Conservation (phyloP, 192 early-diverging fungal species). For the Coemansia furcata region DNA sequence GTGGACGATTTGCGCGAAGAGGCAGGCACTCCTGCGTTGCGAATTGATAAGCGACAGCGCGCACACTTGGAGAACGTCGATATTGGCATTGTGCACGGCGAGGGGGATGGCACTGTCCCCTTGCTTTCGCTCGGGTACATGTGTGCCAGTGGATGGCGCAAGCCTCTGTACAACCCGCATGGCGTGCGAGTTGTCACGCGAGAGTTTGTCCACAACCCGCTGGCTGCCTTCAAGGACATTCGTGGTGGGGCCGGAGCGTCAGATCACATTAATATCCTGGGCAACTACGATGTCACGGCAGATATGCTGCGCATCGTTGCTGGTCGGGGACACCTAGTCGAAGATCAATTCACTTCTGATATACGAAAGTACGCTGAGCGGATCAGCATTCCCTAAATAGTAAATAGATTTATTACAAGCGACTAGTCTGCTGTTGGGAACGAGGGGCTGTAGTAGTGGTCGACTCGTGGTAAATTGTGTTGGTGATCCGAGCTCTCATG, state of each 20-base stretch:
- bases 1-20: constrained; percentile 20
- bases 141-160: constrained; percentile 81
- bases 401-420: not conserved
- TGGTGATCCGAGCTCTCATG: constrained; percentile 37
- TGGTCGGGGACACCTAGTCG: constrained; percentile 37
- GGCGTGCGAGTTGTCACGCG: constrained; percentile 66
- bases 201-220: constrained; percentile 64
- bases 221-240: constrained; percentile 60
- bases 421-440: not conserved
- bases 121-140: constrained; percentile 84
- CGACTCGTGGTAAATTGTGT: constrained; percentile 32
- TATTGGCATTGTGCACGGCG: constrained; percentile 65
- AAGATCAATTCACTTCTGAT: constrained; percentile 47
- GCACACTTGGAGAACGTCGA: constrained; percentile 54
- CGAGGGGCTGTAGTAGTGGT: not conserved
- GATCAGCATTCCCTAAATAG: constrained; percentile 23
- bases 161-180: constrained; percentile 78
- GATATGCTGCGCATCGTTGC: constrained; percentile 59
- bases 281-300: constrained; percentile 68
- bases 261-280: constrained; percentile 87
- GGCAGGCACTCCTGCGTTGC: constrained; percentile 21
- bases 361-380: constrained; percentile 45
- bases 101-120: constrained; percentile 87
- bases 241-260: constrained; percentile 73
- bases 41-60: constrained; percentile 29